Base-by-base conservation (phyloP, 2,329 filamentous ascomycete species). In the Alternaria arbusti region DNA sequence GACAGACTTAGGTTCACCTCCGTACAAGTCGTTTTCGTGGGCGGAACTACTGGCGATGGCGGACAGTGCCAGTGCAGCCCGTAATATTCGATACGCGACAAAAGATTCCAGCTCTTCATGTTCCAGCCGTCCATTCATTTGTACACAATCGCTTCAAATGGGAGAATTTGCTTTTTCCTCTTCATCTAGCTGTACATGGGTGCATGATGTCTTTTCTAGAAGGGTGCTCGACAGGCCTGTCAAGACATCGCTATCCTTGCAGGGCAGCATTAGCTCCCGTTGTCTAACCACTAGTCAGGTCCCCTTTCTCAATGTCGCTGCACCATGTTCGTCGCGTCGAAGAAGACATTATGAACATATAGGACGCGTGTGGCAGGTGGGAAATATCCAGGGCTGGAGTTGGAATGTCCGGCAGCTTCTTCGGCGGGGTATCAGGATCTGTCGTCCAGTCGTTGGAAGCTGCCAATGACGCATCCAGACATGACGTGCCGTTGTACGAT, bases 181-280 rank as follows among this genome's bases (percentile, higher is more conserved):
- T n/a, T 11, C 36, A 40, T 17, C 13, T 52, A 13, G 30, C 28
- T 6, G 6, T 2, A 52, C 15, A 52, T 22, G 13, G 49, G 22
- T 40, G 30, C 15, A 36, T 4, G 6, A 25, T 10, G 13, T 9
- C 13, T 15, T 40, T 52, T 52, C 49, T 40, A 52, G 30, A 52
- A 52, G 49, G 20, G 36, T 52, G 49, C 20, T 6, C 32, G 30
- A 52, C 30, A 32, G 28, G 30, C 49, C 22, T 40, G 30, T 32
- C 20, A 7, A 40, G 20, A 20, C 49, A 52, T 52, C 20, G 49
- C 20, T 36, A 52, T 44, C 61, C 60, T 50, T 59, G 51, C 30
- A 17, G 47, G 32, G 54, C 54, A 51, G 43, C 56, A 43, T 44
- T 70, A 67, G 65, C 46, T 67, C 67, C 69, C 65, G 69, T 51